These are phyloP conservation scores for Plantago ovata DNA, from an alignment of 257 asterid species.

Conservation along the genomic window DNA sequence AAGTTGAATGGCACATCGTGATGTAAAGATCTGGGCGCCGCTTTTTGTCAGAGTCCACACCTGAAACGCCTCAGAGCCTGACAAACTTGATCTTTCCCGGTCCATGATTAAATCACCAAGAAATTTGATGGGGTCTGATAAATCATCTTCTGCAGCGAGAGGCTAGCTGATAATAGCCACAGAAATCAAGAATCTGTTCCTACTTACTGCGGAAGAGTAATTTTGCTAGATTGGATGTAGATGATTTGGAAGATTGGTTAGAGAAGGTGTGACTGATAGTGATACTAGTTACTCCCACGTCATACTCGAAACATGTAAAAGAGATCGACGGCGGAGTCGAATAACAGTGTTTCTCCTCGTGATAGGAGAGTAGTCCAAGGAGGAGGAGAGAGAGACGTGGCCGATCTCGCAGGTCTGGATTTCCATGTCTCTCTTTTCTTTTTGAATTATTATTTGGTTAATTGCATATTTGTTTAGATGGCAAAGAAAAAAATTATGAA, in stretches of 20 bases:
- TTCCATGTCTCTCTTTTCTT: not conserved
- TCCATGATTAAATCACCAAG: slow-evolving; percentile 26
- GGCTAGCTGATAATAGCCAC: slow-evolving; percentile 23
- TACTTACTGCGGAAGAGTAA: slow-evolving; percentile 25
- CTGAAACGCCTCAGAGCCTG: slow-evolving; percentile 16
- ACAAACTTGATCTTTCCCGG: slow-evolving; percentile 19
- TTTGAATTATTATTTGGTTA: slow-evolving; percentile 6
- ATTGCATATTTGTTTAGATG: slow-evolving; percentile 1
- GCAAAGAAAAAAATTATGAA: slow-evolving; percentile 16
- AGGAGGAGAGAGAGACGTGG: slow-evolving; percentile 64
- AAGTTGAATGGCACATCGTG: slow-evolving; percentile 30
- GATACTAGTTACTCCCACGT: slow-evolving; percentile 64
- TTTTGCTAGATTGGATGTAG: slow-evolving; percentile 44
- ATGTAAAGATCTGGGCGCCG: slow-evolving; percentile 22
- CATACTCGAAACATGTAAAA: slow-evolving; percentile 43
- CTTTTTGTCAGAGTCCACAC: slow-evolving; percentile 23
- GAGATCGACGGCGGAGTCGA: slow-evolving; percentile 51
- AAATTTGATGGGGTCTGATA: slow-evolving; percentile 27
- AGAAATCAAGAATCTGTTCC: slow-evolving; percentile 23
- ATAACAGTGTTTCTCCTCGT: slow-evolving; percentile 78
- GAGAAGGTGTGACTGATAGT: slow-evolving; percentile 76
- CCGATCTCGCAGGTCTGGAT: slow-evolving; percentile 76
- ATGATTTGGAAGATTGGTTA: slow-evolving; percentile 89
- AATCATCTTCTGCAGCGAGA: slow-evolving; percentile 24
- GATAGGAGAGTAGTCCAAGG: slow-evolving; percentile 66